Base-by-base conservation (phyloP, 1,139 yeast genomes). In the Diutina rugosa region DNA sequence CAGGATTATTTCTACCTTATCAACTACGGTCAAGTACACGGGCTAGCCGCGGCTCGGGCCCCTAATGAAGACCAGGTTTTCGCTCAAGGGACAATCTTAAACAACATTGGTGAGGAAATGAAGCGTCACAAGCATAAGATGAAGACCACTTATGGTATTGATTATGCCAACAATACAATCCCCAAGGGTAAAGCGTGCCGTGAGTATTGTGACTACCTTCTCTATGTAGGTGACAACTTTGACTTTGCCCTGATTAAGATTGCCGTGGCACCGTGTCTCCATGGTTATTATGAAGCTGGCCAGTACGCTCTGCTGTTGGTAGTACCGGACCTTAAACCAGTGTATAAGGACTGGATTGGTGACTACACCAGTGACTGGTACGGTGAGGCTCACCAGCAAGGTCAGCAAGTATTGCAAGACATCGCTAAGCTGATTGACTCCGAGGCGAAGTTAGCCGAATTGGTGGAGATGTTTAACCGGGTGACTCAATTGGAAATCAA, bases 181-280 rank as follows among this genome's bases (percentile, higher is more conserved):
- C 62, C 67, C 29, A 82, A 87, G 46, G 82, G 82, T 0, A 69
- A 74, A 28, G 87, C 87, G 3, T 80, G 88, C 62, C 63, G 68
- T 28, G 77, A 76, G 1, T 88, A 88, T 65, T 79, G 88, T 47
- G 72, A 84, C 52, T 87, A 82, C 61, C 72, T 88, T 58, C 65
- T 77, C 51, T 74, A 79, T 46, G 69, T 84, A 8, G 85, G 86
- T 1, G 69, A 71, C 44, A 70, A 67, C 49, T 76, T 74, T 47
- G 86, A 84, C 64, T 86, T 84, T 78, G 67, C 84, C 46, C 87
- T 85, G 29, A 76, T 85, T 55, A 80, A 81, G 59, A 78, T 84
- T 6, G 88, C 95, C 0, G 69, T 87, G 56, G 79, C 90, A 2
- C 95, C 96, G 0, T 88, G 96, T 67, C 70, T 87, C 51, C 79